Percentiles rank a stretch among this genome's conserved stretches.
These are phyloP conservation scores for Podospora fimiseda DNA, from an alignment of 495 filamentous ascomycete species.

Conservation along the genomic window DNA sequence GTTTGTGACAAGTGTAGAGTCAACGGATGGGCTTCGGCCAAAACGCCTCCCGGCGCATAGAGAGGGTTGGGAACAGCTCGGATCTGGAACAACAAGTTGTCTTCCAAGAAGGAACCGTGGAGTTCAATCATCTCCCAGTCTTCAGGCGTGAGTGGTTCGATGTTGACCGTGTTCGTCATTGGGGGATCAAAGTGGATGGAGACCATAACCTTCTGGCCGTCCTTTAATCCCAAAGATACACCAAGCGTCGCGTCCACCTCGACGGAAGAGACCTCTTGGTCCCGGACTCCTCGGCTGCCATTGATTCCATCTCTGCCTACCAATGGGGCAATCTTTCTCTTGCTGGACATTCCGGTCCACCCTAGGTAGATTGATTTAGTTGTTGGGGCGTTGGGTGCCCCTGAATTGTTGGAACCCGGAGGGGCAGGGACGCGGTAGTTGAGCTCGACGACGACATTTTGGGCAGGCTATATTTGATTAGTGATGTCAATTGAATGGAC, in stretches of 20 bases:
- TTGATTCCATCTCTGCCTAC: conserved; percentile 66
- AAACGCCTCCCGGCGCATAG: conserved; percentile 44
- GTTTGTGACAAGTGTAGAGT: conserved; percentile 92
- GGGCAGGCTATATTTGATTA: conserved; percentile 62
- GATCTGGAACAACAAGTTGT: conserved; percentile 89
- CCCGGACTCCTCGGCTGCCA: conserved; percentile 49
- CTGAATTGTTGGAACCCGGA: conserved; percentile 30
- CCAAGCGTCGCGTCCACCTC: conserved; percentile 90
- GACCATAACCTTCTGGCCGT: conserved; percentile 73
- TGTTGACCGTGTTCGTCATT: conserved; percentile 83
- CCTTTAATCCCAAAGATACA: conserved; percentile 67
- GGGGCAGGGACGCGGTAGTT: conserved; percentile 48
- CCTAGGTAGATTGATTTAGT: conserved; percentile 72
- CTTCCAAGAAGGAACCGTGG: conserved; percentile 88
- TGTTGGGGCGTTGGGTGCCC: conserved; percentile 23
- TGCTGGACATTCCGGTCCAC: conserved; percentile 97
- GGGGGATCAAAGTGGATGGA: conserved; percentile 83
- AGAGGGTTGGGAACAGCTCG: conserved; percentile 82
- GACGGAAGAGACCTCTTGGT: conserved; percentile 67
- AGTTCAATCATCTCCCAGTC: conserved; percentile 99
- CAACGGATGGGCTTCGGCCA: conserved; percentile 61
- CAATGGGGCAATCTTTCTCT: conserved; percentile 65
- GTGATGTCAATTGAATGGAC: conserved; percentile 1
- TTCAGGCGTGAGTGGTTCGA: conserved; percentile 87
- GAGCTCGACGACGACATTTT: conserved; percentile 94